A percentile compares a stretch with the other conserved stretches of the same genome.
These are phyloP conservation scores for Entrophospora sp. DNA, from an alignment of 192 early-diverging fungal genomes.

Conservation along the genomic window DNA sequence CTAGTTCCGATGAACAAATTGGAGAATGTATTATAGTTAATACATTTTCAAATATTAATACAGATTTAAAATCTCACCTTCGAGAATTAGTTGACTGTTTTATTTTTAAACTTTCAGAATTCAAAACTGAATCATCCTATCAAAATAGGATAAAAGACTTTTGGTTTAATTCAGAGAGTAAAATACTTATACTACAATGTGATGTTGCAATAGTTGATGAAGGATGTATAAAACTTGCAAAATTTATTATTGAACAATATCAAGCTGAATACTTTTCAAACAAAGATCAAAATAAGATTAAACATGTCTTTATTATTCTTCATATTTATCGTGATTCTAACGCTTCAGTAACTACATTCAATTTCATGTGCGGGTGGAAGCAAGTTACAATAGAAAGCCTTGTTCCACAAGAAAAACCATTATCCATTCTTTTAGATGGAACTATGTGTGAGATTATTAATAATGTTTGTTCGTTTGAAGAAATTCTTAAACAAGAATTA, in stretches of 20 bases:
- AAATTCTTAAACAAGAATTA: too few species aligned
- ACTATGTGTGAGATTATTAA: too few species aligned
- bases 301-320: too few species aligned
- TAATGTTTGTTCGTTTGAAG: too few species aligned
- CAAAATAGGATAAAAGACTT: not conserved
- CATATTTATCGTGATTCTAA: too few species aligned
- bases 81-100: not conserved
- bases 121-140: not conserved
- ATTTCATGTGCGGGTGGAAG: too few species aligned
- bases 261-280: not conserved
- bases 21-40: slow-evolving; percentile 7
- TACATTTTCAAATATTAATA: slow-evolving; percentile 16
- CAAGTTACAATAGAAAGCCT: too few species aligned
- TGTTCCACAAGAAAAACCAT: too few species aligned
- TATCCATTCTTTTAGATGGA: too few species aligned
- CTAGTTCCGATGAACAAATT: not conserved
- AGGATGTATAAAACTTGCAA: slow-evolving; percentile 5
- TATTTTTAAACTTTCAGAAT: not conserved
- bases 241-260: slow-evolving; percentile 2
- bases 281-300: too few species aligned
- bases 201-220: not conserved
- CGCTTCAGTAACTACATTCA: too few species aligned
- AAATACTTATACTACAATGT: slow-evolving; percentile 4
- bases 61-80: not conserved
- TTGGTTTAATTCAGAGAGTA: not conserved